A percentile compares a stretch with the other conserved stretches of the same genome.
These are phyloP conservation scores for Boletus reticulatus DNA, from an alignment of 768 basidiomycete species.

Conservation along the genomic window DNA sequence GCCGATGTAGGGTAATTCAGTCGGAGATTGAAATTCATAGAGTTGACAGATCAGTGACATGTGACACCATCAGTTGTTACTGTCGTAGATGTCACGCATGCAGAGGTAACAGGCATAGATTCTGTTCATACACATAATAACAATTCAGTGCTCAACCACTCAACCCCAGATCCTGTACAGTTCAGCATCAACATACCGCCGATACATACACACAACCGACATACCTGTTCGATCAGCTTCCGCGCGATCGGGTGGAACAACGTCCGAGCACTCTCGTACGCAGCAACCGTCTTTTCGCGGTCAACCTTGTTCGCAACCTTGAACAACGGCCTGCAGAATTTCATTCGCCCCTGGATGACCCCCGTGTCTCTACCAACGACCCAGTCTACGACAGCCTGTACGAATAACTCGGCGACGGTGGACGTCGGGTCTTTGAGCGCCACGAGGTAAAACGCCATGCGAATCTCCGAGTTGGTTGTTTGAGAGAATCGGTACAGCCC, in stretches of 20 bases:
- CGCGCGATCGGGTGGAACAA: constrained; percentile 53
- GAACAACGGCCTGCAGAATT: constrained; percentile 52
- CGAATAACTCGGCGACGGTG: constrained; percentile 30
- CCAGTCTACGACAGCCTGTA: constrained; percentile 43
- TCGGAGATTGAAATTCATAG: no score
- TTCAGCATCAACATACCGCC: neutral
- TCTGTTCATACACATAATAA: no score
- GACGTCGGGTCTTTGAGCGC: constrained; percentile 41
- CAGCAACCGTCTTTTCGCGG: constrained; percentile 31
- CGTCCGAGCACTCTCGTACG: constrained; percentile 32
- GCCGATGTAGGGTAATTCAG: no score
- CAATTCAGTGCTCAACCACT: neutral
- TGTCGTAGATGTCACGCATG: no score
- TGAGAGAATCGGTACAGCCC: constrained; percentile 41
- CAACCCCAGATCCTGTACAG: constrained; percentile 26
- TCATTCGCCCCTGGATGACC: constrained; percentile 51
- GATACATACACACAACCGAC: neutral
- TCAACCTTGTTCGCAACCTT: constrained; percentile 39
- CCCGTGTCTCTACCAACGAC: constrained; percentile 41
- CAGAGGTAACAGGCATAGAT: no score
- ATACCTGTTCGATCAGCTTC: constrained; percentile 48
- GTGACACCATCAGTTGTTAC: no score
- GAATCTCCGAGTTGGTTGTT: constrained; percentile 50
- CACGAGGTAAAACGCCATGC: constrained; percentile 50
- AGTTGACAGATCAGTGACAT: no score